Percentiles rank a stretch among this genome's conserved stretches.
Evolutionary conservation across 73 alveolate species (phyloP).

Genomic region (Stentor roeselii): DNA sequence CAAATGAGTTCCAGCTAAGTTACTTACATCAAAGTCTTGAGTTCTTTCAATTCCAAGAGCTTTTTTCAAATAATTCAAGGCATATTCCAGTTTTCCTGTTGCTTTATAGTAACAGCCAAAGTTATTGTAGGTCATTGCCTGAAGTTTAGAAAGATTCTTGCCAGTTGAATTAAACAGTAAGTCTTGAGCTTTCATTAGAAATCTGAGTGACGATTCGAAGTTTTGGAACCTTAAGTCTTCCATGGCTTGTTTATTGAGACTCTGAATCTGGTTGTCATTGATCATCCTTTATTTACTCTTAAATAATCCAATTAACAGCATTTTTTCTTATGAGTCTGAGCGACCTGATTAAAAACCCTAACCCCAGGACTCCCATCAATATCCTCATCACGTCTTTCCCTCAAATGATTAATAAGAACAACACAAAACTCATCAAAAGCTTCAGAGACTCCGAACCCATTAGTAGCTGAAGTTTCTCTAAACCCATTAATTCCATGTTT

Average conservation of each 20-base stretch:
- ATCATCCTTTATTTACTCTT: background rate
- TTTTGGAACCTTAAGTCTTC: background rate
- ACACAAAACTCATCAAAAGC: too few species aligned
- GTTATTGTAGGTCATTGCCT: constrained; percentile 1
- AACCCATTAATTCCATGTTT: constrained; percentile 60
- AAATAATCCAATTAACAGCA: too few species aligned
- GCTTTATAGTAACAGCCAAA: background rate
- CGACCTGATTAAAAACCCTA: too few species aligned
- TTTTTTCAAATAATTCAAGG: constrained; percentile 2
- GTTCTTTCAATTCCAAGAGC: background rate
- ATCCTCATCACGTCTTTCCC: too few species aligned
- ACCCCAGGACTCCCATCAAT: too few species aligned
- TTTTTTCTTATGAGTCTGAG: too few species aligned
- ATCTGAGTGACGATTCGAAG: background rate
- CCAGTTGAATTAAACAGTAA: background rate
- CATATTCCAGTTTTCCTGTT: background rate
- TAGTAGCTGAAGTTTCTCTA: constrained; percentile 93
- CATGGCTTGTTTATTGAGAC: constrained; percentile 11
- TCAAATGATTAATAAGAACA: too few species aligned
- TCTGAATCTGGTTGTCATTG: background rate
- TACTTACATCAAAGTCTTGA: background rate
- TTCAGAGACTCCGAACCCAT: constrained; percentile 82
- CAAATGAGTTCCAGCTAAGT: constrained; percentile 36
- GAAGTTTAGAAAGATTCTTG: background rate
- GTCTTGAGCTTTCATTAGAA: background rate